phyloP scores from a whole-genome alignment of 768 basidiomycete genomes.

The Leucocoprinus sp. region DNA sequence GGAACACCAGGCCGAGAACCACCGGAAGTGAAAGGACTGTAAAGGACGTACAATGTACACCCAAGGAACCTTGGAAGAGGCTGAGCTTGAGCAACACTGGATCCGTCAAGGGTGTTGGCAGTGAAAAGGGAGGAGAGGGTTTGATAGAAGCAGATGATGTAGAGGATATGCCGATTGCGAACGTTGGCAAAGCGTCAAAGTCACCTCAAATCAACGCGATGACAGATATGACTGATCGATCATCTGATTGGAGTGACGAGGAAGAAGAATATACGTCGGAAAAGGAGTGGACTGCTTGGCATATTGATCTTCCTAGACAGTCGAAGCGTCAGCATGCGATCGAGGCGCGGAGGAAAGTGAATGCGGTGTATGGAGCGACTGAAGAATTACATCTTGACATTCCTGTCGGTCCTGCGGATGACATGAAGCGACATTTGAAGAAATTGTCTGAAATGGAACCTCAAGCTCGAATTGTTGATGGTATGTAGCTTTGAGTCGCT shows the following conservation, averaged over 20 bases:
- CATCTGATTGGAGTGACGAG: slow-evolving; percentile 25
- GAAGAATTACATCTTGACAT: slow-evolving; percentile 7
- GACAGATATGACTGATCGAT: slow-evolving; percentile 10
- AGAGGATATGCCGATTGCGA: background rate
- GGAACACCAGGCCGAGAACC: slow-evolving; percentile 9
- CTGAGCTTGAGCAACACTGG: background rate
- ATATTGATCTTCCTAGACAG: slow-evolving; percentile 41
- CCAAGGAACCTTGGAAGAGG: slow-evolving; percentile 3
- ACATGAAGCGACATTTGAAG: slow-evolving; percentile 12
- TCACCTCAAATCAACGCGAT: slow-evolving; percentile 14
- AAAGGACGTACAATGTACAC: slow-evolving; percentile 8
- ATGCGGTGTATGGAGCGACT: slow-evolving; percentile 4
- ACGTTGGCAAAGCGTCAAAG: slow-evolving; percentile 3
- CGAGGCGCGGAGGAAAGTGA: slow-evolving; percentile 12
- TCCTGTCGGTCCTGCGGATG: slow-evolving; percentile 12
- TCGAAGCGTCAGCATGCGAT: slow-evolving; percentile 15
- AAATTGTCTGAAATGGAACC: slow-evolving; percentile 11
- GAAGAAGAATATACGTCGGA: slow-evolving; percentile 41
- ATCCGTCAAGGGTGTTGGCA: background rate
- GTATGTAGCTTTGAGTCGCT: background rate
- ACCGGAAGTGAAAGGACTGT: slow-evolving; percentile 12
- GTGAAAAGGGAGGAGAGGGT: slow-evolving; percentile 5
- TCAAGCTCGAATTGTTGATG: background rate
- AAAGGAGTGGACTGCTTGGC: slow-evolving; percentile 63
- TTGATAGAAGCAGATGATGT: slow-evolving; percentile 9